Percentiles rank a stretch among this genome's conserved stretches.
phyloP scores from a whole-genome alignment of 2,329 filamentous ascomycete genomes.

The Chaetomiaceae sp. region DNA sequence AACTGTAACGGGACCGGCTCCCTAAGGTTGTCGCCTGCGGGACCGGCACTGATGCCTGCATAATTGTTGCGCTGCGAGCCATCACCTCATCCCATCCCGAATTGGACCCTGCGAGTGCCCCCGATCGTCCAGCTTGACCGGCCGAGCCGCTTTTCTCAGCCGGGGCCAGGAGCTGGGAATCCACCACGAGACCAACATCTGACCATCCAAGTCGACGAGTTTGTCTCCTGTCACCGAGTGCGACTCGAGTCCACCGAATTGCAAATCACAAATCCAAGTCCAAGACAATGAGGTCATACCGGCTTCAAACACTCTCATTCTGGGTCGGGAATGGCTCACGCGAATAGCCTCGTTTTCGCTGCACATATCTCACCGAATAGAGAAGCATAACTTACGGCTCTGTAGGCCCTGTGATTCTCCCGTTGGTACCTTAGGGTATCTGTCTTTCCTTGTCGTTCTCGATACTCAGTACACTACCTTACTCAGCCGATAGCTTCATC shows the following conservation, averaged over 20 bases:
- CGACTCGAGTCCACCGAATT: not conserved
- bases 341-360: conserved; percentile 13
- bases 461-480: too few species aligned
- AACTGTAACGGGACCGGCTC: too few species aligned
- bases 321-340: not conserved
- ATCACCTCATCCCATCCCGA: not conserved
- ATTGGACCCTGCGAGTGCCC: not conserved
- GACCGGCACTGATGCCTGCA: too few species aligned
- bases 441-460: too few species aligned
- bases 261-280: not conserved
- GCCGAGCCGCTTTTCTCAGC: conserved; percentile 12
- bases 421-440: too few species aligned
- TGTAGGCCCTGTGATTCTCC: too few species aligned
- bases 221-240: too few species aligned
- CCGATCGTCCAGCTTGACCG: conserved; percentile 11
- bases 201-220: conserved; percentile 11
- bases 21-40: too few species aligned
- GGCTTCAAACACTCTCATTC: not conserved
- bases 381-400: too few species aligned
- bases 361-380: too few species aligned
- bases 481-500: too few species aligned
- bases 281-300: conserved; percentile 14
- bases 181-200: conserved; percentile 15
- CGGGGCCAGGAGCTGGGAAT: conserved; percentile 17
- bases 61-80: not conserved